Evolutionary conservation across 139 green algal genomes (phyloP).

Genomic region (Haematococcus sp.): DNA sequence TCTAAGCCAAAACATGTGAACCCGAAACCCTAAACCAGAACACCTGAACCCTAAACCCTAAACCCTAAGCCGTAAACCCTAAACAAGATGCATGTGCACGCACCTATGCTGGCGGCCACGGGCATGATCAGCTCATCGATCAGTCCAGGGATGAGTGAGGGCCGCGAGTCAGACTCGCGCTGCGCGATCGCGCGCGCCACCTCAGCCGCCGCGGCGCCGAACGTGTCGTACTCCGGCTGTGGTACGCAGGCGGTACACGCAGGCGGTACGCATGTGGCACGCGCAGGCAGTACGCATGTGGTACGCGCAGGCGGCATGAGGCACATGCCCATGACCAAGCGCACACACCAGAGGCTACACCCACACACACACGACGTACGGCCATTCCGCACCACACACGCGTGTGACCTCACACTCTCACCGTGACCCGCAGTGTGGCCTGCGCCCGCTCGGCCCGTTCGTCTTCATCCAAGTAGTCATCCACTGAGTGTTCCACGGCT

Average conservation of each 20-base stretch:
- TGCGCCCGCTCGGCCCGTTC: constrained; percentile 72
- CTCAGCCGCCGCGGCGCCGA: constrained; percentile 57
- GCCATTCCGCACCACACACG: background rate
- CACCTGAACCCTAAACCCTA: too few species aligned
- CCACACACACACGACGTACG: background rate
- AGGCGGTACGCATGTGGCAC: too few species aligned
- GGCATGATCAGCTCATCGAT: constrained; percentile 76
- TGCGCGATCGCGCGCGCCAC: constrained; percentile 24
- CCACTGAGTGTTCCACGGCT: constrained; percentile 57
- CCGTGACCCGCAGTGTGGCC: constrained; percentile 38
- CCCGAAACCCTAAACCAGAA: too few species aligned
- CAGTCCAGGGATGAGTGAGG: constrained; percentile 57
- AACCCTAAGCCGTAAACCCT: too few species aligned
- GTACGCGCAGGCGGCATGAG: too few species aligned
- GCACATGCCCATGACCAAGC: too few species aligned
- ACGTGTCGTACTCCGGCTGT: constrained; percentile 81
- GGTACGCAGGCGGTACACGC: too few species aligned
- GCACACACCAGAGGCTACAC: background rate
- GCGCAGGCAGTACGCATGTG: too few species aligned
- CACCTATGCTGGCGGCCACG: constrained; percentile 70
- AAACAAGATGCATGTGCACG: background rate
- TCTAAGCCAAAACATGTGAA: too few species aligned
- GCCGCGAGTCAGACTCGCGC: constrained; percentile 21
- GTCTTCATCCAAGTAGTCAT: constrained; percentile 95
- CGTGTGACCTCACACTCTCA: background rate